Base-by-base conservation (phyloP, 73 alveolate species). In the Durusdinium trenchii region DNA sequence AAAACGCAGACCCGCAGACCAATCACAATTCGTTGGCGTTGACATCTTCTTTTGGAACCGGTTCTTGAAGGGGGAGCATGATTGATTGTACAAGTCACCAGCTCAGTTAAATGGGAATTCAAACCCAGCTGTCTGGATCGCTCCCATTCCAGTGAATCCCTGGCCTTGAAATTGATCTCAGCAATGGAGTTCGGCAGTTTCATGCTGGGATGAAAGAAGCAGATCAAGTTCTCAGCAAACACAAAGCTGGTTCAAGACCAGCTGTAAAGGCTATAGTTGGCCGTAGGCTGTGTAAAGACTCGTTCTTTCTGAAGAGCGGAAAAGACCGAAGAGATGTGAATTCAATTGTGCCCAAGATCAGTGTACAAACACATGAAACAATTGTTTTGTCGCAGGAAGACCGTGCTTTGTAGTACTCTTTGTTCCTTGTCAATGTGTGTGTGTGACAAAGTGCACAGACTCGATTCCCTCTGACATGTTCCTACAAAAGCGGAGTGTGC, bases 141-240 rank as follows among this genome's bases (percentile, higher is more conserved):
- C 69, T 12, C 12, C 69, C 69, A 23, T 12, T 16, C 69, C 12
- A 16, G 69, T 23, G 23, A 75, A 3, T 23, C 42, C 45, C 20
- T 54, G 32, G 96, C 96, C 96, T 90, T 90, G 71, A 90, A 62
- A 52, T 64, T n/a, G 54, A 90, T 75, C 46, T 12, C 67, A 14
- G 96, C 87, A 32, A 90, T 30, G 46, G 86, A 61, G 52, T 75
- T 75, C 42, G 96, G 96, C 54, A 90, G 86, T 86, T 90, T 90
- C 96, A 90, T 90, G 42, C 86, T 47, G 51, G 96, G 96, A 35
- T 90, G 96, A 26, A 64, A 62, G 75, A 75, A 90, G 83, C 96
- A 90, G 45, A 40, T 51, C 96, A 90, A 75, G 57, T 86, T 45
- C 96, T 89, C 46, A 86, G 95, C 20, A 43, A 32, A 10, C 46